A percentile compares a stretch with the other conserved stretches of the same genome.
Conservation (phyloP, 805 yeast genomes). For the Lipomyces mesembrius region DNA sequence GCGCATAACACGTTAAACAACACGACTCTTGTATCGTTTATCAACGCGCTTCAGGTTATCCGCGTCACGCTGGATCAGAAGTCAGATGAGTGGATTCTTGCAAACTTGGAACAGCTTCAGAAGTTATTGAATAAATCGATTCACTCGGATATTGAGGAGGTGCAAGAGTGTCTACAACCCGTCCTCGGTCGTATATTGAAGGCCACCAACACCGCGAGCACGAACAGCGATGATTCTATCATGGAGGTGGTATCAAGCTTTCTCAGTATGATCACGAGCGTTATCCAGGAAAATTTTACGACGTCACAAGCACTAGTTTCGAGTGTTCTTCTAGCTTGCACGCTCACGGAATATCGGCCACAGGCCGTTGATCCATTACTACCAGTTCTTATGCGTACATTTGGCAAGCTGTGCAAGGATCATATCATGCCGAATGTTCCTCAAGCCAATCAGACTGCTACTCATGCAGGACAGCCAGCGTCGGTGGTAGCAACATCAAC, state of each 20-base stretch:
- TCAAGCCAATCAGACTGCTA: constrained; percentile 43
- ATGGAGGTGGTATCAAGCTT: constrained; percentile 69
- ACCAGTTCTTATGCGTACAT: constrained; percentile 79
- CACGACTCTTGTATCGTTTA: constrained; percentile 62
- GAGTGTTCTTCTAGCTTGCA: constrained; percentile 68
- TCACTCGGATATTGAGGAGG: constrained; percentile 79
- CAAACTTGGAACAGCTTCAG: constrained; percentile 70
- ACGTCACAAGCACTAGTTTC: constrained; percentile 81
- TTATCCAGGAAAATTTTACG: constrained; percentile 76
- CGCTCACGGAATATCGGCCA: constrained; percentile 75
- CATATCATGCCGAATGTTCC: constrained; percentile 70
- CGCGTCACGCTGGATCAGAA: constrained; percentile 82
- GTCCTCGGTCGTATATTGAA: constrained; percentile 70
- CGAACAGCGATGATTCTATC: constrained; percentile 56
- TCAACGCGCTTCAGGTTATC: constrained; percentile 89
- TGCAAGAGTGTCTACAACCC: constrained; percentile 81
- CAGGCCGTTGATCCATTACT: constrained; percentile 73
- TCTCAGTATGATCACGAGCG: constrained; percentile 61
- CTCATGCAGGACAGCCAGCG: constrained; percentile 25
- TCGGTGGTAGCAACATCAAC: constrained; percentile 22
- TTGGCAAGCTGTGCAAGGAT: constrained; percentile 87
- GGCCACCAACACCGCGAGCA: constrained; percentile 60
- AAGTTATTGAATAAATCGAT: constrained; percentile 78
- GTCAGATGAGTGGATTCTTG: constrained; percentile 74
- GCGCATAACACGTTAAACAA: constrained; percentile 77